phyloP scores from a whole-genome alignment of 23 red algal genomes.

The Gracilariopsis chorda region DNA sequence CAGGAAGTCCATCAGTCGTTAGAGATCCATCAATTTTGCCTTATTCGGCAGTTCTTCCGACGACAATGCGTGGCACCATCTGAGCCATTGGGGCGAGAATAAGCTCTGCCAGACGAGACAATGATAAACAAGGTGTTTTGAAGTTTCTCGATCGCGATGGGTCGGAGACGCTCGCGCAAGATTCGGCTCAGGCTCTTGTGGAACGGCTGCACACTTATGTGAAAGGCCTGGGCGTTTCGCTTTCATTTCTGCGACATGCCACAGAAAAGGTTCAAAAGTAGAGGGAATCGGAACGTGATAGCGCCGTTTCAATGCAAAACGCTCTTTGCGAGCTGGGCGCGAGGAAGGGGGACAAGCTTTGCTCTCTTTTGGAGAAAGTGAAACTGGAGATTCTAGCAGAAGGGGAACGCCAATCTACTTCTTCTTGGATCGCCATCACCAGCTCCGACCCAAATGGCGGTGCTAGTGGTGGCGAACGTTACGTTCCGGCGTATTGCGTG shows the following conservation, averaged over 20 bases:
- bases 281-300: background rate
- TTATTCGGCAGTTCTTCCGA: constrained; percentile 4
- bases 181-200: constrained; percentile 13
- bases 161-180: background rate
- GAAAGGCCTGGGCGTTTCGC: background rate
- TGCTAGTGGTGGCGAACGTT: background rate
- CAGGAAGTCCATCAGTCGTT: background rate
- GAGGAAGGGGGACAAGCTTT: constrained; percentile 36
- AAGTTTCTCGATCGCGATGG: constrained; percentile 32
- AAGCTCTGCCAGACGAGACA: constrained; percentile 11
- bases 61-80: background rate
- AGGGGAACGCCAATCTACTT: too few species aligned
- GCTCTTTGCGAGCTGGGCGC: constrained; percentile 27
- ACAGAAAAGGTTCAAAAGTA: background rate
- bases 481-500: background rate
- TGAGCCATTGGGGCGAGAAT: constrained; percentile 8
- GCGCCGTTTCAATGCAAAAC: background rate
- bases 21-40: background rate
- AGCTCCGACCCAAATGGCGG: background rate
- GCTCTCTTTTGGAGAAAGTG: too few species aligned
- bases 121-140: constrained; percentile 8
- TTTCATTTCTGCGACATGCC: background rate
- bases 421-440: background rate
- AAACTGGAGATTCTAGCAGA: too few species aligned
- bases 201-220: constrained; percentile 49